phyloP scores from a whole-genome alignment of 306 rosid species.

The Cicer bijugum region DNA sequence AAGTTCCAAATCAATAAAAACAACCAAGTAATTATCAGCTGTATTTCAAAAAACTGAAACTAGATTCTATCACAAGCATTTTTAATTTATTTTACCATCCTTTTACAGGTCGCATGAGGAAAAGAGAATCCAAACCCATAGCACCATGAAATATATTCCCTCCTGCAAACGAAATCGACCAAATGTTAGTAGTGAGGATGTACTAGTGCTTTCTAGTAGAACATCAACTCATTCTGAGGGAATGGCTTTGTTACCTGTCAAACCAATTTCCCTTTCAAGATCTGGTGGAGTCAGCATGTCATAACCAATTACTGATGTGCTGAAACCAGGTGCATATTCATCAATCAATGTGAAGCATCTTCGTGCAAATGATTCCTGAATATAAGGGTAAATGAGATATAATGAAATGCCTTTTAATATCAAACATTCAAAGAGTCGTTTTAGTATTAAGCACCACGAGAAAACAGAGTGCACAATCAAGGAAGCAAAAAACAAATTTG shows the following conservation, averaged over 20 bases:
- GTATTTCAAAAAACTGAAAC: constrained; percentile 4
- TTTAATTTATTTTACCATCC: constrained; percentile 66
- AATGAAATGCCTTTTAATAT: constrained; percentile 4
- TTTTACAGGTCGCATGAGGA: constrained; percentile 80
- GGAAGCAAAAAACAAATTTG: constrained; percentile 31
- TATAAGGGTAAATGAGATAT: constrained; percentile 31
- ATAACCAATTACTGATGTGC: constrained; percentile 74
- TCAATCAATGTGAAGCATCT: constrained; percentile 79
- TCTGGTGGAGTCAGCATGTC: constrained; percentile 98
- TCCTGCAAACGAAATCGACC: constrained; percentile 51
- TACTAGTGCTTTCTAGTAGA: neutral
- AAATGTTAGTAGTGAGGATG: constrained; percentile 15
- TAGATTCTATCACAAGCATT: neutral
- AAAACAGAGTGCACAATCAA: neutral
- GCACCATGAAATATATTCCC: constrained; percentile 95
- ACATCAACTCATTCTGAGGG: neutral
- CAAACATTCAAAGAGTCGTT: constrained; percentile 24
- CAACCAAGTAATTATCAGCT: neutral
- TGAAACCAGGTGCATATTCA: constrained; percentile 91
- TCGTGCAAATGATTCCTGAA: constrained; percentile 75
- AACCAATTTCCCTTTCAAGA: constrained; percentile 89
- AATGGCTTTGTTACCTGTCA: constrained; percentile 66
- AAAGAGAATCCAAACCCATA: constrained; percentile 92
- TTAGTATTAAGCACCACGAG: neutral
- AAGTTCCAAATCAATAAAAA: constrained; percentile 39